Evolutionary conservation across 208 protist species (phyloP).

Genomic region (Leishmania guyanensis): DNA sequence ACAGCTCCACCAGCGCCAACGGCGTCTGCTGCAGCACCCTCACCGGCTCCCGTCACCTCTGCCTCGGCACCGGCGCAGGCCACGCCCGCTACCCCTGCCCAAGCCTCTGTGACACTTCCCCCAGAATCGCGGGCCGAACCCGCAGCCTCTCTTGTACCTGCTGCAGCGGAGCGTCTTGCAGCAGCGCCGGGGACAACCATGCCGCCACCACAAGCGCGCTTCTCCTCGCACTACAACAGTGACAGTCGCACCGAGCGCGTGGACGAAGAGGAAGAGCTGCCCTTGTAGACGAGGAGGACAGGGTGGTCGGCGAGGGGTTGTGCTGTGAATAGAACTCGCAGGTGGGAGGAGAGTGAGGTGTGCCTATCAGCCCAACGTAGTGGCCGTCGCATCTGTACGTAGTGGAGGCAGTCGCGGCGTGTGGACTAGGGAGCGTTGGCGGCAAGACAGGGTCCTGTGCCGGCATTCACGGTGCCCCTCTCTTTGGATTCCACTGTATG

Average conservation of each 20-base stretch:
- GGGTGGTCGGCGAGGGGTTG: background rate
- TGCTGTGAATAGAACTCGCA: background rate
- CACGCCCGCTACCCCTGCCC: background rate
- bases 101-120: background rate
- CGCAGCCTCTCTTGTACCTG: background rate
- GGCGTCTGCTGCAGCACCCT: background rate
- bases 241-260: constrained; percentile 15
- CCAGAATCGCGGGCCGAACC: background rate
- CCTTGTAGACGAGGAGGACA: constrained; percentile 13
- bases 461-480: background rate
- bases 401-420: background rate
- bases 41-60: background rate
- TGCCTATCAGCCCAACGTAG: background rate
- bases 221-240: constrained; percentile 20
- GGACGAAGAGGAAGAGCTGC: constrained; percentile 51
- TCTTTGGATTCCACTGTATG: background rate
- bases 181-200: background rate
- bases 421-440: background rate
- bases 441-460: background rate
- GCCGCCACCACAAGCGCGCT: background rate
- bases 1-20: background rate
- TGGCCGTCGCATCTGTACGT: background rate
- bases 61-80: background rate
- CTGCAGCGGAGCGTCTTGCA: background rate
- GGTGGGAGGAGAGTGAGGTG: background rate